phyloP scores from a whole-genome alignment of 805 yeast species.

The Ogataea saltuana region DNA sequence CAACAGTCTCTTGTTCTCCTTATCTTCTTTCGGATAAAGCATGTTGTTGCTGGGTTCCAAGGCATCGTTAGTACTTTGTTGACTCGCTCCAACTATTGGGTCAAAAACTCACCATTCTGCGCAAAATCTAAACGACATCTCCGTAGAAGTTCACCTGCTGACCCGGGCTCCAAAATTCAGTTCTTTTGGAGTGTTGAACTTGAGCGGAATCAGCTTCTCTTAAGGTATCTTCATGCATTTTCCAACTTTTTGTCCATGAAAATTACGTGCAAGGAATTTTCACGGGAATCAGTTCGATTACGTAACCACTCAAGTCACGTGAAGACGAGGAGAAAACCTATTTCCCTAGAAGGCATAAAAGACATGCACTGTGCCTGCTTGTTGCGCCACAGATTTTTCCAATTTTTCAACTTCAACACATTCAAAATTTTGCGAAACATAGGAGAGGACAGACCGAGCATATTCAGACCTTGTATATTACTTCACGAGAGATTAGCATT shows the following conservation, averaged over 20 bases:
- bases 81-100: too few species aligned
- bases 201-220: too few species aligned
- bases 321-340: neutral
- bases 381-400: neutral
- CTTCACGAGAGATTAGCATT: too few species aligned
- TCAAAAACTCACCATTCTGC: slow-evolving; percentile 55
- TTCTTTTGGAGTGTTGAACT: too few species aligned
- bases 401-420: slow-evolving; percentile 9
- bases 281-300: too few species aligned
- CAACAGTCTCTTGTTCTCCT: slow-evolving; percentile 68
- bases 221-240: neutral
- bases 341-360: neutral
- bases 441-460: neutral
- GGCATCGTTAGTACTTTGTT: slow-evolving; percentile 1
- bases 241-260: neutral
- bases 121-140: slow-evolving; percentile 84
- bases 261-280: too few species aligned
- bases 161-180: too few species aligned
- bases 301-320: neutral
- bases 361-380: neutral
- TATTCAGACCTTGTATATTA: neutral
- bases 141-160: too few species aligned
- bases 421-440: slow-evolving; percentile 6
- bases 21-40: slow-evolving; percentile 97
- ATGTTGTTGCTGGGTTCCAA: slow-evolving; percentile 87